These are phyloP conservation scores for Rhizopogon rudus DNA, from an alignment of 768 basidiomycete species.

Conservation along the genomic window DNA sequence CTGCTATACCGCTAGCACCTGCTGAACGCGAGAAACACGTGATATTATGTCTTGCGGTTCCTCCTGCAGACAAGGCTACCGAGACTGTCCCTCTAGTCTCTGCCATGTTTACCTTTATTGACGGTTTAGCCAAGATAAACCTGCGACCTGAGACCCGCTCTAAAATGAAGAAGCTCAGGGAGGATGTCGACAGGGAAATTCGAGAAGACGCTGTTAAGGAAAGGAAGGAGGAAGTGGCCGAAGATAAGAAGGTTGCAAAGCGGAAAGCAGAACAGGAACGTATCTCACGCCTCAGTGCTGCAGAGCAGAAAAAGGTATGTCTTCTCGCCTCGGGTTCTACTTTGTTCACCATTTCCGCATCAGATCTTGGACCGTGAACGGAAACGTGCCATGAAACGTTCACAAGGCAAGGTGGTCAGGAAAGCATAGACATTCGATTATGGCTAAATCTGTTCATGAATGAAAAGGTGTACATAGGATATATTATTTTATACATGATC, in stretches of 20 bases:
- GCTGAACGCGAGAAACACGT: slow-evolving; percentile 66
- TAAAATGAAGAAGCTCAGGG: slow-evolving; percentile 72
- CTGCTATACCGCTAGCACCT: slow-evolving; percentile 43
- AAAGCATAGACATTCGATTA: slow-evolving; percentile 30
- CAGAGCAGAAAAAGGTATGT: slow-evolving; percentile 78
- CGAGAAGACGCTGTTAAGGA: slow-evolving; percentile 63
- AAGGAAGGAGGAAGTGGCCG: slow-evolving; percentile 65
- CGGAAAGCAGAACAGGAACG: slow-evolving; percentile 70
- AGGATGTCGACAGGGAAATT: slow-evolving; percentile 65
- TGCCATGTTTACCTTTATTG: slow-evolving; percentile 71
- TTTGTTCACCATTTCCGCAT: slow-evolving; percentile 1
- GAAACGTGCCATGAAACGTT: slow-evolving; percentile 64
- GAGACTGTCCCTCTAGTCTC: slow-evolving; percentile 58
- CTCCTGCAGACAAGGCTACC: slow-evolving; percentile 40
- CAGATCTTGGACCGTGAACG: slow-evolving; percentile 73
- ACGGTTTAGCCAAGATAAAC: slow-evolving; percentile 51
- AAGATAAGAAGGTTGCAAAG: slow-evolving; percentile 70
- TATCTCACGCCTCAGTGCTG: slow-evolving; percentile 65
- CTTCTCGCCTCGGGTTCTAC: background rate
- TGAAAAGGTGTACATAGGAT: background rate
- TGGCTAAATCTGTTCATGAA: background rate
- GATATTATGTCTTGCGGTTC: slow-evolving; percentile 59
- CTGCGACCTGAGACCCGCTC: slow-evolving; percentile 78
- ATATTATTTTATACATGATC: background rate
- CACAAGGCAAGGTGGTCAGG: slow-evolving; percentile 58